These are phyloP conservation scores for Talaromyces sp. DNA, from an alignment of 2,329 filamentous ascomycete species.

Conservation along the genomic window DNA sequence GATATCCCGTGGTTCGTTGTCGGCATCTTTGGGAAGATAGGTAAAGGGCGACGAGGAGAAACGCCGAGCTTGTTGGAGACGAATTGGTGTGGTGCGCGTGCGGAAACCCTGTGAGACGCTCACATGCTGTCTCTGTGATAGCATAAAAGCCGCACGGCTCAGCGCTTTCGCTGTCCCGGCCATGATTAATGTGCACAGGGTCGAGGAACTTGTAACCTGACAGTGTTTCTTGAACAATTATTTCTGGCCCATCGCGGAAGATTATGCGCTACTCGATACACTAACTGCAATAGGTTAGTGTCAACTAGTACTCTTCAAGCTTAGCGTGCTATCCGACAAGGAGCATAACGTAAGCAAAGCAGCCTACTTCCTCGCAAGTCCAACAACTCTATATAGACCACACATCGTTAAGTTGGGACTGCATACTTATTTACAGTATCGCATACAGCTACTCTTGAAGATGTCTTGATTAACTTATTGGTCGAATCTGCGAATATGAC, in stretches of 20 bases:
- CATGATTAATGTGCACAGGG: conserved; percentile 23
- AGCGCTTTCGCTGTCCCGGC: conserved; percentile 36
- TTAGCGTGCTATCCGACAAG: not conserved
- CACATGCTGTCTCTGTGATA: conserved; percentile 28
- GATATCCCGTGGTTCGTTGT: conserved; percentile 25
- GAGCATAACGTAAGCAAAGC: not conserved
- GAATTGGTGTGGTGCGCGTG: conserved; percentile 11
- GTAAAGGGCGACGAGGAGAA: conserved; percentile 33
- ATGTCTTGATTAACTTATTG: conserved; percentile 7
- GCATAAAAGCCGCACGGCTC: conserved; percentile 30
- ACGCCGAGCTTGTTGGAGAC: conserved; percentile 21
- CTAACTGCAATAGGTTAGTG: not conserved
- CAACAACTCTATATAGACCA: not conserved
- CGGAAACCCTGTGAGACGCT: conserved; percentile 17
- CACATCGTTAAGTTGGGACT: not conserved
- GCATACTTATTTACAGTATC: not conserved
- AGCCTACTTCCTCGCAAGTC: not conserved
- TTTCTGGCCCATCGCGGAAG: conserved; percentile 11
- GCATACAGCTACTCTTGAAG: not conserved
- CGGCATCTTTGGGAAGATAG: conserved; percentile 27
- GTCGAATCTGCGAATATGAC: conserved; percentile 8
- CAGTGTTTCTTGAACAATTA: conserved; percentile 6
- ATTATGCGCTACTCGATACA: not conserved
- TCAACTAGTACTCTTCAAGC: not conserved
- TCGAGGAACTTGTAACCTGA: not conserved